phyloP scores from a whole-genome alignment of 805 yeast genomes.

The Myxozyma mucilagina region DNA sequence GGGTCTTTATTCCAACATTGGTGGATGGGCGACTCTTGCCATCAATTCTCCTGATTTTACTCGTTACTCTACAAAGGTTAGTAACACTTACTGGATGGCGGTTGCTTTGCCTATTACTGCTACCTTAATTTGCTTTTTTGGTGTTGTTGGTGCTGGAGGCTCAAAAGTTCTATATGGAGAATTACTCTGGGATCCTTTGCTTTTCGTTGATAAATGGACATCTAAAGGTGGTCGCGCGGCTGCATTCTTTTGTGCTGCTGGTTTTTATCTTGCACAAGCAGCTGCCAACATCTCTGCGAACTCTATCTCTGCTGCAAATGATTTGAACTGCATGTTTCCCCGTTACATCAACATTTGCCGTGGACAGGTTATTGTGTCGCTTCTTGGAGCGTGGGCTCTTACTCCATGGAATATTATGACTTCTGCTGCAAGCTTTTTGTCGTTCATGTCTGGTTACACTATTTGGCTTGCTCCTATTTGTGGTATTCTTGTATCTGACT shows the following conservation, averaged over 20 bases:
- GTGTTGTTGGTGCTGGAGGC: constrained; percentile 34
- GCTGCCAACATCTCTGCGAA: constrained; percentile 73
- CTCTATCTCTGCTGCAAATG: constrained; percentile 53
- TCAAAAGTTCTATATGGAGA: constrained; percentile 45
- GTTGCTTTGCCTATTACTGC: constrained; percentile 44
- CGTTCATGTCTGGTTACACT: constrained; percentile 77
- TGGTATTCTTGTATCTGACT: constrained; percentile 58
- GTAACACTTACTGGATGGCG: constrained; percentile 57
- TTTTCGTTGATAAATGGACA: constrained; percentile 44
- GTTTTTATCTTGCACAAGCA: constrained; percentile 72
- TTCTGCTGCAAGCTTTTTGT: constrained; percentile 70
- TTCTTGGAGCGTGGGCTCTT: constrained; percentile 62
- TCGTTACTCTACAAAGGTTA: constrained; percentile 44
- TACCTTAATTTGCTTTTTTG: constrained; percentile 33
- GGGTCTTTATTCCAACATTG: constrained; percentile 25
- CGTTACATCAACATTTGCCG: constrained; percentile 62
- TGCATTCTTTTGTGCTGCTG: constrained; percentile 69
- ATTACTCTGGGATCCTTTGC: constrained; percentile 51
- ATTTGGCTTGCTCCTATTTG: constrained; percentile 82
- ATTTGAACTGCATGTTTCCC: constrained; percentile 50
- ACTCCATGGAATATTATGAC: constrained; percentile 81
- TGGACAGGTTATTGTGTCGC: constrained; percentile 62
- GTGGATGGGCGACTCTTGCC: constrained; percentile 44
- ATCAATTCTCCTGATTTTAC: constrained; percentile 53
- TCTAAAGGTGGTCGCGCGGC: constrained; percentile 67